Conservation (phyloP, 2,329 filamentous ascomycete genomes). For the Aspergillus intermedius region DNA sequence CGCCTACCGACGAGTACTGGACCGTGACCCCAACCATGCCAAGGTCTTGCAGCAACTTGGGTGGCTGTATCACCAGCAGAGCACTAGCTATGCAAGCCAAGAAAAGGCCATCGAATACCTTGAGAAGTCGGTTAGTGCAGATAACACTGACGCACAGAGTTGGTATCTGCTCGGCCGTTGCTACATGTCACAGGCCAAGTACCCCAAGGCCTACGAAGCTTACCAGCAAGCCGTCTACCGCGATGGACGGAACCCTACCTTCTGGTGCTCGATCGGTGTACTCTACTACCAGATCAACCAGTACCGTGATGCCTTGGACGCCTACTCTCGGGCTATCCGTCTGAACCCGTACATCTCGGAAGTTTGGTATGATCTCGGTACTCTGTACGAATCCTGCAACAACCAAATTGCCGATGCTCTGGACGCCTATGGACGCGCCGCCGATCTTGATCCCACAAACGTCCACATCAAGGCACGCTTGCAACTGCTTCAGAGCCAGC, state of each 20-base stretch:
- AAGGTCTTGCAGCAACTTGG: constrained; percentile 97
- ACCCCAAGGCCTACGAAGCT: constrained; percentile 95
- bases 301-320: constrained; percentile 94
- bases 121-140: constrained; percentile 90
- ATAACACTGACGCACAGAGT: constrained; percentile 91
- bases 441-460: constrained; percentile 87
- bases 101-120: constrained; percentile 95
- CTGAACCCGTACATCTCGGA: constrained; percentile 97
- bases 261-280: constrained; percentile 99
- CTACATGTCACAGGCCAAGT: constrained; percentile 99
- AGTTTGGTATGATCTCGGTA: constrained; percentile 98
- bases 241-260: constrained; percentile 93
- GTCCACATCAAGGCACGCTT: constrained; percentile 94
- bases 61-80: constrained; percentile 96
- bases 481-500: constrained; percentile 74
- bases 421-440: constrained; percentile 89
- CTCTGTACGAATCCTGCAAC: constrained; percentile 96
- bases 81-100: constrained; percentile 81
- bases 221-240: constrained; percentile 98
- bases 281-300: constrained; percentile 99
- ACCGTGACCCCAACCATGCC: constrained; percentile 90
- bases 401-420: constrained; percentile 96
- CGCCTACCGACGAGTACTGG: constrained; percentile 86
- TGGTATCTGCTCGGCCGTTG: constrained; percentile 97
- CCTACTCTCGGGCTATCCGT: constrained; percentile 92